Percentiles rank a stretch among this genome's conserved stretches.
phyloP scores from a whole-genome alignment of 306 rosid genomes.

The Canavalia ensiformis region DNA sequence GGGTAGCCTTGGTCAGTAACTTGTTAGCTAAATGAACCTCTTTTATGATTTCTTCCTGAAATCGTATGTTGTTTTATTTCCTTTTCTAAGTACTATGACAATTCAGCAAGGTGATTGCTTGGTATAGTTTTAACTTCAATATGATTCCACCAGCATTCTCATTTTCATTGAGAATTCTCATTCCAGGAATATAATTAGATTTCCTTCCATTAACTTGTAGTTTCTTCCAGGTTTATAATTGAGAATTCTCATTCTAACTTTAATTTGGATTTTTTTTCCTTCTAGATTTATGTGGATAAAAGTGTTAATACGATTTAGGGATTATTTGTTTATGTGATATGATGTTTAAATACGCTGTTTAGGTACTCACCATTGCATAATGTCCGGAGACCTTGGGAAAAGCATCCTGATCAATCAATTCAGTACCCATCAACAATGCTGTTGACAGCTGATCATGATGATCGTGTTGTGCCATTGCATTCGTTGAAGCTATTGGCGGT shows the following conservation, averaged over 20 bases:
- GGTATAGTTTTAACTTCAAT: background rate
- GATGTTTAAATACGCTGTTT: slow-evolving; percentile 8
- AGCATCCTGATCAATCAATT: slow-evolving; percentile 49
- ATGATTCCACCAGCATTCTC: background rate
- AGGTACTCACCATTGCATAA: slow-evolving; percentile 98
- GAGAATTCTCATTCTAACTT: background rate
- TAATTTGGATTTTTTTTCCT: background rate
- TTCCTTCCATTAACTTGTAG: background rate
- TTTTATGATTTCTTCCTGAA: background rate
- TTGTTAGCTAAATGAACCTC: background rate
- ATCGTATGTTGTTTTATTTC: background rate
- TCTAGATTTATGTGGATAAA: background rate
- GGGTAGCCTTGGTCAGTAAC: background rate
- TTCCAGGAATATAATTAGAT: no score
- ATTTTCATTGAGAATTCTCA: no score
- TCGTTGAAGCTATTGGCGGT: slow-evolving; percentile 89
- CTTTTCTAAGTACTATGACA: background rate
- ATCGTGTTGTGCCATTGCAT: slow-evolving; percentile 95
- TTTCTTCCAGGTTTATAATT: background rate
- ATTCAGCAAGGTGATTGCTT: background rate
- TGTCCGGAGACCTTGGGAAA: slow-evolving; percentile 93
- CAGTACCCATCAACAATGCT: slow-evolving; percentile 96
- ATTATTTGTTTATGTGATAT: background rate
- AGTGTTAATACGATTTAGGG: background rate
- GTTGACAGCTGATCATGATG: slow-evolving; percentile 98